phyloP scores from a whole-genome alignment of 495 filamentous ascomycete species.

The Hypomontagnella submonticulosa region DNA sequence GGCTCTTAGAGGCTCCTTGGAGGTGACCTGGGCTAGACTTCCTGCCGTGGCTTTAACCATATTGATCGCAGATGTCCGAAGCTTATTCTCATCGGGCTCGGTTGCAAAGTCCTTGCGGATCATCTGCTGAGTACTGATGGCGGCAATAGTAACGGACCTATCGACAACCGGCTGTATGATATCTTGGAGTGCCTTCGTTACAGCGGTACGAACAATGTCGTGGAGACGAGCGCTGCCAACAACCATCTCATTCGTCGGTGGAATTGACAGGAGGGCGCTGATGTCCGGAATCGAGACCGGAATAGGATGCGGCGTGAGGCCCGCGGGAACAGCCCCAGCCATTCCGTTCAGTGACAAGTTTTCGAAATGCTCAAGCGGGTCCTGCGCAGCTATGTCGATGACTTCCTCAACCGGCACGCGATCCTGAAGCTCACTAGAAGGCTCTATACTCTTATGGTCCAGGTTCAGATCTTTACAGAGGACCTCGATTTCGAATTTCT shows the following conservation, averaged over 20 bases:
- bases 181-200: slow-evolving; percentile 88
- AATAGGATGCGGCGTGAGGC: slow-evolving; percentile 78
- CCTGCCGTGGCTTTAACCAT: slow-evolving; percentile 94
- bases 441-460: slow-evolving; percentile 86
- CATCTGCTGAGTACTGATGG: slow-evolving; percentile 92
- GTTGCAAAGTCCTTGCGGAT: slow-evolving; percentile 96
- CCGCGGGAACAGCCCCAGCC: slow-evolving; percentile 71
- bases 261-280: slow-evolving; percentile 75
- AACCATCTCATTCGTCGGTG: slow-evolving; percentile 78
- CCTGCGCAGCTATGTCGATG: slow-evolving; percentile 55
- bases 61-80: slow-evolving; percentile 84
- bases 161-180: slow-evolving; percentile 98
- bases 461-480: slow-evolving; percentile 91
- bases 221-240: slow-evolving; percentile 75
- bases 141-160: slow-evolving; percentile 95
- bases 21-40: slow-evolving; percentile 94
- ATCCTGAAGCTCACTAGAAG: slow-evolving; percentile 81
- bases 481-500: slow-evolving; percentile 98
- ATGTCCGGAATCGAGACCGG: slow-evolving; percentile 83
- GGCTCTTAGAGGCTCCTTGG: slow-evolving; percentile 93
- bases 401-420: slow-evolving; percentile 74
- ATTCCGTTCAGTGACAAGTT: slow-evolving; percentile 79
- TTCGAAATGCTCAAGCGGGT: slow-evolving; percentile 76
- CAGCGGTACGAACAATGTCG: slow-evolving; percentile 82
- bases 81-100: slow-evolving; percentile 86